Base-by-base conservation (phyloP, 2,329 filamentous ascomycete species). In the Thermochaetoides dissita region DNA sequence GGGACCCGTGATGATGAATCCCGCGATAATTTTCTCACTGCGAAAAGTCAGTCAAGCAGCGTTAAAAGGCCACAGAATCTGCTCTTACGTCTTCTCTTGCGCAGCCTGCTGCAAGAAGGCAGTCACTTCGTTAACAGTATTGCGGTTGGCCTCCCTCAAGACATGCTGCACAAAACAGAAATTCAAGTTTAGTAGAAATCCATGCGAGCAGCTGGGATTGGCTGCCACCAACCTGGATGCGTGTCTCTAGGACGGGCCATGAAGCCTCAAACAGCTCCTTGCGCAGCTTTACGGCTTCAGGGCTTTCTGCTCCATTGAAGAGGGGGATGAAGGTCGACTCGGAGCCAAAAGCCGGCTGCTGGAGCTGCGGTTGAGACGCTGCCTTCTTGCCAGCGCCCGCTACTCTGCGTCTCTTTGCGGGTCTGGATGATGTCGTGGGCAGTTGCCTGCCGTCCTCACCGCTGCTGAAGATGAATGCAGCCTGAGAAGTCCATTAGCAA, bases 1-100 rank as follows among this genome's bases (percentile, higher is more conserved):
- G 7, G 84, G 81, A 0, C 84, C 85, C 7, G 82, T 83, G 45
- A 85, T 72, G 51, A 89, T 76, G 50, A 89, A 79, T 2, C 74
- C 81, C 7, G 80, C 73, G 0, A 81, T 77, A 34, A 85, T 71
- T 55, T 71, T 74, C 38, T 65, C 62, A 34, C 57, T 48, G 7
- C 6, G 24, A 54, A 2, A 36, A n/a, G 33, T 47, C n/a, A 38
- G 40, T 30, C 9, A 29, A 33, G 3, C 11, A 34, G 10, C 3
- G n/a, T 29, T 28, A 24, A 31, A 36, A 9, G n/a, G 8, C 12
- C 11, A 36, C 24, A 38, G 11, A 36, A 37, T 34, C 32, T 34
- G 32, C 17, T 11, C 48, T 43, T 44, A 51, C 56, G 53, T 56
- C 41, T 53, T 49, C 39, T 36, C 44, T 29, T 50, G 48, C 4